A percentile compares a stretch with the other conserved stretches of the same genome.
These are phyloP conservation scores for Allodekkera sacchari DNA, from an alignment of 805 yeast genomes.

Conservation along the genomic window DNA sequence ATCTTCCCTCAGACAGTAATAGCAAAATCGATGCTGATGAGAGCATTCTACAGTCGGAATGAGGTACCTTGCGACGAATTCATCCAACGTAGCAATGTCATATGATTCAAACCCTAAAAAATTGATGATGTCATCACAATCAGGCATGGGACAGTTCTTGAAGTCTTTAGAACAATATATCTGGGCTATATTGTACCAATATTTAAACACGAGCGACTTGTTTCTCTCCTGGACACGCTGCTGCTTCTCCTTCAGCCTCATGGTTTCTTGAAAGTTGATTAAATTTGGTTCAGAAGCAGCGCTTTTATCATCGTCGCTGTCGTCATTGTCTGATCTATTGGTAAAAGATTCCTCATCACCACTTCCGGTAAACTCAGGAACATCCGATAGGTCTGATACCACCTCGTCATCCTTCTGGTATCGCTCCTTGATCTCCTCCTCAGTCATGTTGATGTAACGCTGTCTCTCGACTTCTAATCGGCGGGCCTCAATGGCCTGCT, in stretches of 20 bases:
- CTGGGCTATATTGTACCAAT: constrained; percentile 36
- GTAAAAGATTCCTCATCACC: constrained; percentile 1
- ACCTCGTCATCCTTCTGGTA: constrained; percentile 9
- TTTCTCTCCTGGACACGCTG: constrained; percentile 17
- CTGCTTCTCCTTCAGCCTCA: constrained; percentile 13
- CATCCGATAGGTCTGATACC: constrained; percentile 1
- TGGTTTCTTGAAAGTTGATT: constrained; percentile 18
- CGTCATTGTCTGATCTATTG: constrained; percentile 4
- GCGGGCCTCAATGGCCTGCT: constrained; percentile 8
- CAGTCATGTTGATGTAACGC: constrained; percentile 9
- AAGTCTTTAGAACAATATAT: constrained; percentile 47
- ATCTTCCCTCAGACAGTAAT: constrained; percentile 61
- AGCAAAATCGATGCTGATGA: constrained; percentile 68
- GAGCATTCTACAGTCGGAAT: constrained; percentile 68
- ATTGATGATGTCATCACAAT: constrained; percentile 54
- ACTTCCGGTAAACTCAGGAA: not conserved
- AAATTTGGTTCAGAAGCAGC: constrained; percentile 4
- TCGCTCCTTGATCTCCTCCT: constrained; percentile 14
- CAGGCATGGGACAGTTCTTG: constrained; percentile 83
- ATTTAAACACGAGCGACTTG: constrained; percentile 25
- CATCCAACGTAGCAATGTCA: constrained; percentile 19
- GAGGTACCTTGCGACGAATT: constrained; percentile 15
- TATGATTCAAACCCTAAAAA: constrained; percentile 25
- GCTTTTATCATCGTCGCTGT: constrained; percentile 6
- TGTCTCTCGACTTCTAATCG: constrained; percentile 4